These are phyloP conservation scores for Macadamia integrifolia DNA, from an alignment of 164 flowering plant species.

Conservation along the genomic window DNA sequence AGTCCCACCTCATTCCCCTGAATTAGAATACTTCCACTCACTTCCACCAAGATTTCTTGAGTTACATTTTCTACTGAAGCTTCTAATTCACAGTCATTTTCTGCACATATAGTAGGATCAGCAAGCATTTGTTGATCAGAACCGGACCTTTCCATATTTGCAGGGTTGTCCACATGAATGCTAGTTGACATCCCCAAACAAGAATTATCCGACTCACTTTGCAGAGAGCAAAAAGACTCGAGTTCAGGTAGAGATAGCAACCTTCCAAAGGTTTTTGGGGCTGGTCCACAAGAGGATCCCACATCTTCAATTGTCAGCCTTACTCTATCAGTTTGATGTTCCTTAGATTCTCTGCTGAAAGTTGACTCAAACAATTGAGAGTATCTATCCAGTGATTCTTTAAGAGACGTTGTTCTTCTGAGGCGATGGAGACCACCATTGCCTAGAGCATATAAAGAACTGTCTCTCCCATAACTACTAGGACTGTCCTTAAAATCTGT, in stretches of 20 bases:
- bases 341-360: constrained; percentile 30
- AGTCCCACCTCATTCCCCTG: constrained; percentile 16
- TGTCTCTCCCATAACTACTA: constrained; percentile 16
- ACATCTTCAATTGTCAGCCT: constrained; percentile 27
- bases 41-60: constrained; percentile 17
- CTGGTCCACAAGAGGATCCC: constrained; percentile 7
- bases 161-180: constrained; percentile 6
- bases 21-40: constrained; percentile 5
- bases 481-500: constrained; percentile 14
- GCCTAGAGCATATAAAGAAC: constrained; percentile 8
- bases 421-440: constrained; percentile 14
- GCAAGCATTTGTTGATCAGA: constrained; percentile 16
- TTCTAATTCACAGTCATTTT: constrained; percentile 13
- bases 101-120: constrained; percentile 13
- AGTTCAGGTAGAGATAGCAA: constrained; percentile 56
- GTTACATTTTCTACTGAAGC: constrained; percentile 12
- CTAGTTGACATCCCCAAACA: constrained; percentile 9
- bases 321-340: constrained; percentile 16
- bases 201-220: constrained; percentile 21
- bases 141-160: constrained; percentile 8
- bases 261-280: constrained; percentile 35
- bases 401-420: constrained; percentile 46
- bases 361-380: constrained; percentile 43
- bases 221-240: constrained; percentile 22
- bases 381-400: constrained; percentile 50